Evolutionary conservation across 139 green algal genomes (phyloP).

Genomic region (Haematococcus sp.): DNA sequence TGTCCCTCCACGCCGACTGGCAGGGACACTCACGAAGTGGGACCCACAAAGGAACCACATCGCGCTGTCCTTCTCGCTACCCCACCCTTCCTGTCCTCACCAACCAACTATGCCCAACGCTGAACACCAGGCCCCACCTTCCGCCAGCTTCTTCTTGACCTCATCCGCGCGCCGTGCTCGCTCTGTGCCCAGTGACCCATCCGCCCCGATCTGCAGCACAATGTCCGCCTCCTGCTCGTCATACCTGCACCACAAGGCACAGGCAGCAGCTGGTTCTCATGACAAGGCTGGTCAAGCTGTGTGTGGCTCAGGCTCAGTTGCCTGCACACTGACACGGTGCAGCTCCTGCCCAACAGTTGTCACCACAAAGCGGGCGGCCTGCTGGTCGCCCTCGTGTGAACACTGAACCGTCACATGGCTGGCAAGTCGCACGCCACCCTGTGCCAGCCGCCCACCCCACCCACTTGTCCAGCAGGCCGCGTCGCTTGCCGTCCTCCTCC

Average conservation of each 20-base stretch:
- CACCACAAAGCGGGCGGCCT: not conserved
- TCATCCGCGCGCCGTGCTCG: slow-evolving; percentile 53
- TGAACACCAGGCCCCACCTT: slow-evolving; percentile 13
- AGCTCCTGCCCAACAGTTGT: not conserved
- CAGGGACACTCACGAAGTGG: too few relatives aligned
- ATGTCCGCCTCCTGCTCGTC: slow-evolving; percentile 81
- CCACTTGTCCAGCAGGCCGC: slow-evolving; percentile 70
- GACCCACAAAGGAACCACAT: too few relatives aligned
- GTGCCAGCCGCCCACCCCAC: not conserved
- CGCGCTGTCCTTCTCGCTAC: too few relatives aligned
- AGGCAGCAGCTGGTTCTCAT: too few relatives aligned
- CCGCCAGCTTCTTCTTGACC: slow-evolving; percentile 56
- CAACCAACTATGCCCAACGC: too few relatives aligned
- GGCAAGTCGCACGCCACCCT: not conserved
- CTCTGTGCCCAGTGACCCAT: slow-evolving; percentile 24
- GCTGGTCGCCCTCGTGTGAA: not conserved
- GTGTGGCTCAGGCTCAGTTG: not conserved
- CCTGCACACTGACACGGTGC: not conserved
- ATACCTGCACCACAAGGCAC: slow-evolving; percentile 40
- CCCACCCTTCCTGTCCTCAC: too few relatives aligned
- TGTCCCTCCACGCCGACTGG: too few relatives aligned
- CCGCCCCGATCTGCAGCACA: slow-evolving; percentile 49
- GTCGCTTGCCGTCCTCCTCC: slow-evolving; percentile 73
- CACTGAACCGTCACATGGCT: too few relatives aligned
- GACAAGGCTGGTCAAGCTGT: too few relatives aligned